These are phyloP conservation scores for Lichtheimia hyalospora DNA, from an alignment of 371 early-diverging fungal species.

Conservation along the genomic window DNA sequence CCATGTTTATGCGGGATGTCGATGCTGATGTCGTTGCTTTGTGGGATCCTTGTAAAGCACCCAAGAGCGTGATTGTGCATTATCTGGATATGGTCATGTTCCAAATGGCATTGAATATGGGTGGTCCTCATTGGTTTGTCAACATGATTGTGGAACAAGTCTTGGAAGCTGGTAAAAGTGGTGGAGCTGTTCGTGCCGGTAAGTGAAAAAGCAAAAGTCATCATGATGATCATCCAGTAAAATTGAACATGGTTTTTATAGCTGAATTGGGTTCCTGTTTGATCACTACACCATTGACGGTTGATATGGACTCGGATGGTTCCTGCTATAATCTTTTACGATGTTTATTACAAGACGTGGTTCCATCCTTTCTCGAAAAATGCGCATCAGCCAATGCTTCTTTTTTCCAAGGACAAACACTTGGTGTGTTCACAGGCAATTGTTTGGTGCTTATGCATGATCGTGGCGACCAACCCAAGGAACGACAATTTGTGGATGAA, in stretches of 20 bases:
- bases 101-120: slow-evolving; percentile 42
- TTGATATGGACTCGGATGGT: slow-evolving; percentile 21
- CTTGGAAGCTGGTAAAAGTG: slow-evolving; percentile 47
- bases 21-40: slow-evolving; percentile 34
- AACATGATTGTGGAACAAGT: slow-evolving; percentile 47
- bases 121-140: slow-evolving; percentile 49
- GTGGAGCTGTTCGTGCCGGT: slow-evolving; percentile 55
- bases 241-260: slow-evolving; percentile 1
- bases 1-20: slow-evolving; percentile 53
- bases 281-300: slow-evolving; percentile 37
- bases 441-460: slow-evolving; percentile 44
- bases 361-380: slow-evolving; percentile 28
- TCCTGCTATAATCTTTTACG: slow-evolving; percentile 32
- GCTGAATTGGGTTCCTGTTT: slow-evolving; percentile 52
- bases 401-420: slow-evolving; percentile 52
- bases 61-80: slow-evolving; percentile 33
- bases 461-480: slow-evolving; percentile 4
- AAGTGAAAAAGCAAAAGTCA: no score
- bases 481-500: slow-evolving; percentile 17
- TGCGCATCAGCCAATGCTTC: slow-evolving; percentile 31
- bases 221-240: no score
- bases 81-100: slow-evolving; percentile 52
- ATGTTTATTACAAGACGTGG: slow-evolving; percentile 34
- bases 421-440: slow-evolving; percentile 52
- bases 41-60: slow-evolving; percentile 24